Conservation (phyloP, 1,284 basidiomycete genomes). For the Tilletia caries region DNA sequence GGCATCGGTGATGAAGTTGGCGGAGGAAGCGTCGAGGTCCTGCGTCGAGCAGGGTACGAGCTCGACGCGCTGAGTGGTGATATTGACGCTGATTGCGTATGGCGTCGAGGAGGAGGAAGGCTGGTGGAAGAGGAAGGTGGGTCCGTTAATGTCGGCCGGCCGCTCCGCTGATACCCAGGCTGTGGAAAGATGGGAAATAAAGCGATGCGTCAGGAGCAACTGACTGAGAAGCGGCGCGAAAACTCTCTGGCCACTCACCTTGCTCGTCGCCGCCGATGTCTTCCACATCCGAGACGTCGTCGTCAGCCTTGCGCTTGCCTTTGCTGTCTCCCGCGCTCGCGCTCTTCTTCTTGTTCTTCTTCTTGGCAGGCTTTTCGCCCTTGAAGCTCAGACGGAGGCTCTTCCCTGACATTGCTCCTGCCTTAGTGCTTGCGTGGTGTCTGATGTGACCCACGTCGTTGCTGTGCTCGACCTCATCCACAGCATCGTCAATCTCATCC, state of each 20-base stretch:
- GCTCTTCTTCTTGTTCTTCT: constrained; percentile 1
- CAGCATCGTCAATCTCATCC: background rate
- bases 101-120: background rate
- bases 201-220: background rate
- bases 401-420: constrained; percentile 1
- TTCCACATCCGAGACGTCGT: constrained; percentile 20
- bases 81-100: constrained; percentile 25
- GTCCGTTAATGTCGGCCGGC: constrained; percentile 27
- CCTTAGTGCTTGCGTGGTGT: background rate
- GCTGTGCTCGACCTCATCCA: background rate
- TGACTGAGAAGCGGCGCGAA: background rate
- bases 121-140: constrained; percentile 29
- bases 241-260: constrained; percentile 14
- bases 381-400: constrained; percentile 14
- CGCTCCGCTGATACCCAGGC: constrained; percentile 34
- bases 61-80: constrained; percentile 28
- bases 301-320: constrained; percentile 12
- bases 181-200: background rate
- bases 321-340: background rate
- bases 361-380: constrained; percentile 4
- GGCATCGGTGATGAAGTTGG: constrained; percentile 18
- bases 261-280: constrained; percentile 34
- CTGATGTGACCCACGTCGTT: background rate
- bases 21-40: constrained; percentile 7
- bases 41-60: constrained; percentile 18